Conservation (phyloP, 2,329 filamentous ascomycete species). For the Berkeleyomyces rouxiae region DNA sequence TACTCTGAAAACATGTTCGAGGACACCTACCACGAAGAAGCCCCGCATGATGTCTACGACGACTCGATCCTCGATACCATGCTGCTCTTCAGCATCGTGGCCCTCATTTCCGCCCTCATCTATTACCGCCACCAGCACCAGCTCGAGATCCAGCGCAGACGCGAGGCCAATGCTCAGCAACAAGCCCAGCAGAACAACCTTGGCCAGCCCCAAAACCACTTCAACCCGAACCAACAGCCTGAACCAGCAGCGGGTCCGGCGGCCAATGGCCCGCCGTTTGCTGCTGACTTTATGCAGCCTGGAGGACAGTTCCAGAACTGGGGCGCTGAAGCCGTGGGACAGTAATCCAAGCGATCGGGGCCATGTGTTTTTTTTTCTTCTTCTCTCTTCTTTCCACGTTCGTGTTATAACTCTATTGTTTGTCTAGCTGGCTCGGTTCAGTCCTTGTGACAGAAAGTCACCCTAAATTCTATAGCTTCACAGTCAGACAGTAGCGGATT, state of each 20-base stretch:
- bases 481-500: no score
- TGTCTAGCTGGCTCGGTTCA: constrained; percentile 3
- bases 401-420: not conserved
- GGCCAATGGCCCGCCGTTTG: constrained; percentile 6
- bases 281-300: constrained; percentile 30
- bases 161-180: not conserved
- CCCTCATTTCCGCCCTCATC: constrained; percentile 57
- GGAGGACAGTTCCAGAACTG: constrained; percentile 54
- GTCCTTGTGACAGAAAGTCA: no score
- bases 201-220: not conserved
- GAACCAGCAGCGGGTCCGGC: constrained; percentile 11
- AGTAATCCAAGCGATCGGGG: not conserved
- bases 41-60: constrained; percentile 49
- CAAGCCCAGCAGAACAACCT: not conserved
- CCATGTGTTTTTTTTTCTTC: not conserved
- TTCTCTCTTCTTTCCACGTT: not conserved
- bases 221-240: constrained; percentile 16
- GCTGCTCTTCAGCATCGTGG: constrained; percentile 63
- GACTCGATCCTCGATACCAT: constrained; percentile 73
- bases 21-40: constrained; percentile 40
- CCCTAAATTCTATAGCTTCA: no score
- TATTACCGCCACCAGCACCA: constrained; percentile 65
- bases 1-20: constrained; percentile 31
- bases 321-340: constrained; percentile 43
- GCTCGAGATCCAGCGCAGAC: constrained; percentile 28